These are phyloP conservation scores for Rhodocollybia butyracea DNA, from an alignment of 768 basidiomycete genomes.

Conservation along the genomic window DNA sequence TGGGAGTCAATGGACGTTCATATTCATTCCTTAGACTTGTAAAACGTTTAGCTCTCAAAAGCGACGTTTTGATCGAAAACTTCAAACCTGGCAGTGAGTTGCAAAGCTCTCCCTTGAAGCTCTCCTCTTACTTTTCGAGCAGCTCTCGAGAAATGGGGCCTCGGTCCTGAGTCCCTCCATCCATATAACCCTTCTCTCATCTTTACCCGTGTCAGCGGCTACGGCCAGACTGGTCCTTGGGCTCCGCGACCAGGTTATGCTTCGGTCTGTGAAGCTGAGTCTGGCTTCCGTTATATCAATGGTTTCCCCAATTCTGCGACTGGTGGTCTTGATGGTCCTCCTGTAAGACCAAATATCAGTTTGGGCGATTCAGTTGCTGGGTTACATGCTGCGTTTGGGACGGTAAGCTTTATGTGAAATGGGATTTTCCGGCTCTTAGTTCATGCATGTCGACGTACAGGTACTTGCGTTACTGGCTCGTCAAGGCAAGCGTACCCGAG, in stretches of 20 bases:
- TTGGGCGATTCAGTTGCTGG: slow-evolving; percentile 72
- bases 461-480: slow-evolving; percentile 58
- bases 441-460: slow-evolving; percentile 22
- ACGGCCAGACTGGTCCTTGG: slow-evolving; percentile 76
- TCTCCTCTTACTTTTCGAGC: background rate
- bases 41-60: slow-evolving; percentile 54
- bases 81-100: slow-evolving; percentile 72
- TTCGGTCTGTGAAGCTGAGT: slow-evolving; percentile 74
- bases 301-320: slow-evolving; percentile 56
- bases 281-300: slow-evolving; percentile 72
- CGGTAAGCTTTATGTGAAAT: slow-evolving; percentile 35
- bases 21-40: slow-evolving; percentile 43
- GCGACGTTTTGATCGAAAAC: slow-evolving; percentile 68
- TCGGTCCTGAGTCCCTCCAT: slow-evolving; percentile 55
- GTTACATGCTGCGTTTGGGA: slow-evolving; percentile 70
- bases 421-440: background rate
- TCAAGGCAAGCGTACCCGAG: slow-evolving; percentile 28
- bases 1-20: background rate
- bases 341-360: slow-evolving; percentile 69
- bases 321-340: slow-evolving; percentile 54
- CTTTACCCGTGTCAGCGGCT: slow-evolving; percentile 83
- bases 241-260: slow-evolving; percentile 67
- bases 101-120: background rate
- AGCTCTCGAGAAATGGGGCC: slow-evolving; percentile 71
- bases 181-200: slow-evolving; percentile 85